Conservation (phyloP, 2,329 filamentous ascomycete species). For the Xylariaceae sp. region DNA sequence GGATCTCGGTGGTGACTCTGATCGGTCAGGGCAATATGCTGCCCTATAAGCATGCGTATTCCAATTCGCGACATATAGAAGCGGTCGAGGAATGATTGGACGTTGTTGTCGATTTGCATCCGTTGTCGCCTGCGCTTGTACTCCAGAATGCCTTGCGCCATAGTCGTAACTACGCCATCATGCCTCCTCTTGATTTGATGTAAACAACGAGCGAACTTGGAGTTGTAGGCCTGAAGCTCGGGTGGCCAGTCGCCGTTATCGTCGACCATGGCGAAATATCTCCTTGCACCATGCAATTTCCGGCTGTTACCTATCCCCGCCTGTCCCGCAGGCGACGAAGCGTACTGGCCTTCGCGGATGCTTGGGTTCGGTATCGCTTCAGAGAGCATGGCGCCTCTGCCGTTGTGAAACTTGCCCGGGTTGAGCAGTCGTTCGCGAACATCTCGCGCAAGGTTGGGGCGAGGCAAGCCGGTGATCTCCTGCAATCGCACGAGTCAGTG, state of each 20-base stretch:
- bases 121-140: constrained; percentile 95
- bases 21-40: constrained; percentile 95
- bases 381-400: constrained; percentile 62
- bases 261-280: constrained; percentile 90
- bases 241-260: constrained; percentile 87
- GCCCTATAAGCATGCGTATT: constrained; percentile 97
- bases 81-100: constrained; percentile 94
- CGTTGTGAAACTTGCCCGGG: constrained; percentile 47
- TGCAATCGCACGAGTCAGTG: constrained; percentile 36
- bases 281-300: constrained; percentile 52
- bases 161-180: constrained; percentile 94
- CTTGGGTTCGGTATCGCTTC: constrained; percentile 88
- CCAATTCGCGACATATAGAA: constrained; percentile 99
- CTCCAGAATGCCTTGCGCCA: constrained; percentile 95
- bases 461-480: constrained; percentile 86
- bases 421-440: constrained; percentile 73
- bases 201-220: constrained; percentile 78
- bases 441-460: constrained; percentile 69
- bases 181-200: constrained; percentile 94
- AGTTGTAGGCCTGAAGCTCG: constrained; percentile 90
- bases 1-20: constrained; percentile 85
- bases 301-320: constrained; percentile 40
- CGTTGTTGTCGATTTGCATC: constrained; percentile 97
- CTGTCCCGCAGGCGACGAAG: constrained; percentile 47
- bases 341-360: constrained; percentile 76